phyloP scores from a whole-genome alignment of 108 stramenopile species.

The Cyclostephanos invisitatus region DNA sequence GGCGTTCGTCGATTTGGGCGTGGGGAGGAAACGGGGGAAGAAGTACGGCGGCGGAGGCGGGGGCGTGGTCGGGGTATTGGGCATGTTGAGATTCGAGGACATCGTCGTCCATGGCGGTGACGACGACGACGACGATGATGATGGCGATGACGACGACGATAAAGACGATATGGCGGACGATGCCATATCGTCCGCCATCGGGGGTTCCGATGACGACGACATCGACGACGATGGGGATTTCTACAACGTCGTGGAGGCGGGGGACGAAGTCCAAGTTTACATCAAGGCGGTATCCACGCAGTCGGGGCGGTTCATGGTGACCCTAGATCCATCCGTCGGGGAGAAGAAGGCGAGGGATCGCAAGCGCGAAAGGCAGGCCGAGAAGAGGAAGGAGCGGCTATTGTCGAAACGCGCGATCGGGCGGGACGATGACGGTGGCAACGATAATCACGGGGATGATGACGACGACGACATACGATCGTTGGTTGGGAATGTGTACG shows the following conservation, averaged over 20 bases:
- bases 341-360: slow-evolving; percentile 63
- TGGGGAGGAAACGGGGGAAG: slow-evolving; percentile 56
- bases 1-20: slow-evolving; percentile 75
- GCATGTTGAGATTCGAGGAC: slow-evolving; percentile 73
- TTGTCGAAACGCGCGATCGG: slow-evolving; percentile 46
- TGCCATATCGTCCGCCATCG: neutral
- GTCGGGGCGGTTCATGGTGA: slow-evolving; percentile 72
- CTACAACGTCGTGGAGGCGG: slow-evolving; percentile 26
- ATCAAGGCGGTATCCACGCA: slow-evolving; percentile 74
- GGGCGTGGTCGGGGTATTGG: slow-evolving; percentile 56
- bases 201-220: slow-evolving; percentile 11
- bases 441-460: neutral
- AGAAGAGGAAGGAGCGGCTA: slow-evolving; percentile 44
- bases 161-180: neutral
- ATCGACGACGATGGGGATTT: slow-evolving; percentile 19
- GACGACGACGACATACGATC: slow-evolving; percentile 32
- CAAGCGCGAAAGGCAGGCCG: slow-evolving; percentile 46
- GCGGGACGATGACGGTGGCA: too few species aligned
- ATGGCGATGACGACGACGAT: neutral
- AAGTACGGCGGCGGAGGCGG: slow-evolving; percentile 28
- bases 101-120: neutral
- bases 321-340: slow-evolving; percentile 60
- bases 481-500: slow-evolving; percentile 59
- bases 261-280: slow-evolving; percentile 73
- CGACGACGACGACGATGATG: neutral